These are phyloP conservation scores for Miscanthus lutarioriparius DNA, from an alignment of 176 grass and related monocot genomes.

Conservation along the genomic window DNA sequence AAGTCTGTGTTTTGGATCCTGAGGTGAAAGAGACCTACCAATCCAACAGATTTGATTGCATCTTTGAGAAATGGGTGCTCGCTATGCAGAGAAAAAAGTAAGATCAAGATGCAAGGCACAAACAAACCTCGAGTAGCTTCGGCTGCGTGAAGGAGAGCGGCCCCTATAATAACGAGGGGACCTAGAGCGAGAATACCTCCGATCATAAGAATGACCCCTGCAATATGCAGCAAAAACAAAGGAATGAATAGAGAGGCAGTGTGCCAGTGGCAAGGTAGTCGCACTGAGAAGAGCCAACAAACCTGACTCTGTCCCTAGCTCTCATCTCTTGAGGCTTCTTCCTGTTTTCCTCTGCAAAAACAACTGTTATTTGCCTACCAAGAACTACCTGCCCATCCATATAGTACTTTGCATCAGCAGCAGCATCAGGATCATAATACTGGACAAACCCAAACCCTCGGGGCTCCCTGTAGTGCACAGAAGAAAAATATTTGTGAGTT, in stretches of 20 bases:
- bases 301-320: constrained; percentile 70
- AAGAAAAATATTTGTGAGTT: background rate
- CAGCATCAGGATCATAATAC: constrained; percentile 77
- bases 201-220: constrained; percentile 48
- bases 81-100: background rate
- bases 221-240: background rate
- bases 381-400: constrained; percentile 94
- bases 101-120: background rate
- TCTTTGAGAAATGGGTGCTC: background rate
- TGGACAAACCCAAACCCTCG: constrained; percentile 96
- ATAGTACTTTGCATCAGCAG: constrained; percentile 89
- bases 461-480: constrained; percentile 49
- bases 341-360: constrained; percentile 93
- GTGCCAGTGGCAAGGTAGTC: background rate
- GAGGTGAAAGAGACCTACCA: constrained; percentile 57
- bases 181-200: constrained; percentile 38
- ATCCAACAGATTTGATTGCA: background rate
- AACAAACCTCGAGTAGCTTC: constrained; percentile 51
- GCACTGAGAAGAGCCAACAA: background rate
- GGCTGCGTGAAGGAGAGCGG: constrained; percentile 42
- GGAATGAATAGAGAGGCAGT: background rate
- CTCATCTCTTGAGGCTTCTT: constrained; percentile 92
- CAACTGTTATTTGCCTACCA: constrained; percentile 86
- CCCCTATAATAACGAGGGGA: constrained; percentile 44
- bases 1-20: constrained; percentile 11